phyloP scores from a whole-genome alignment of 768 basidiomycete genomes.

The Xerocomus spinulosus region DNA sequence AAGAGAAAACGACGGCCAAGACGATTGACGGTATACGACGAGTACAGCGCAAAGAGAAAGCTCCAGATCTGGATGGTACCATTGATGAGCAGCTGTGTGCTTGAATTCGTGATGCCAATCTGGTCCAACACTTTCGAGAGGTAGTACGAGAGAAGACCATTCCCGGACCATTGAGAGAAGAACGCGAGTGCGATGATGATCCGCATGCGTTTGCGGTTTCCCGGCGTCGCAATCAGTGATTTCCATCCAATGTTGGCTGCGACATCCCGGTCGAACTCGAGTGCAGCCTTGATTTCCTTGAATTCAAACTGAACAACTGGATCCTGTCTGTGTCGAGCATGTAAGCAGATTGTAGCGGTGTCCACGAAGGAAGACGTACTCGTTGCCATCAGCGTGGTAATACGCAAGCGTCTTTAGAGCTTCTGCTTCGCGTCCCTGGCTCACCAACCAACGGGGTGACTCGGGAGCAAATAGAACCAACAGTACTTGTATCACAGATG shows the following conservation, averaged over 20 bases:
- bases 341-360: no score
- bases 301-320: slow-evolving; percentile 70
- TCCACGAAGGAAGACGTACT: slow-evolving; percentile 30
- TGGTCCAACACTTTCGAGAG: slow-evolving; percentile 64
- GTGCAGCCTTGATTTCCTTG: slow-evolving; percentile 77
- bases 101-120: slow-evolving; percentile 52
- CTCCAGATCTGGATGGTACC: slow-evolving; percentile 52
- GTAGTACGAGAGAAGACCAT: slow-evolving; percentile 70
- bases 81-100: slow-evolving; percentile 58
- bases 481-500: slow-evolving; percentile 60
- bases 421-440: slow-evolving; percentile 64
- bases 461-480: slow-evolving; percentile 73
- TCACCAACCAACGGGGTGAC: slow-evolving; percentile 78
- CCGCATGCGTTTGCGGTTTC: slow-evolving; percentile 64
- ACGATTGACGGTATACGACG: slow-evolving; percentile 43
- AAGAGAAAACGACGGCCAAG: slow-evolving; percentile 65
- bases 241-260: slow-evolving; percentile 62
- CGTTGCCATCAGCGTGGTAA: slow-evolving; percentile 77
- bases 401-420: slow-evolving; percentile 69
- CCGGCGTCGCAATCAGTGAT: slow-evolving; percentile 58
- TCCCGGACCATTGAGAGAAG: slow-evolving; percentile 77
- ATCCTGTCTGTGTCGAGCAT: slow-evolving; percentile 44
- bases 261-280: slow-evolving; percentile 61
- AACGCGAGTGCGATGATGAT: slow-evolving; percentile 63
- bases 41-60: slow-evolving; percentile 12